Percentiles rank a stretch among this genome's conserved stretches.
These are phyloP conservation scores for Ascocoryne sarcoides DNA, from an alignment of 2,329 filamentous ascomycete genomes.

Conservation along the genomic window DNA sequence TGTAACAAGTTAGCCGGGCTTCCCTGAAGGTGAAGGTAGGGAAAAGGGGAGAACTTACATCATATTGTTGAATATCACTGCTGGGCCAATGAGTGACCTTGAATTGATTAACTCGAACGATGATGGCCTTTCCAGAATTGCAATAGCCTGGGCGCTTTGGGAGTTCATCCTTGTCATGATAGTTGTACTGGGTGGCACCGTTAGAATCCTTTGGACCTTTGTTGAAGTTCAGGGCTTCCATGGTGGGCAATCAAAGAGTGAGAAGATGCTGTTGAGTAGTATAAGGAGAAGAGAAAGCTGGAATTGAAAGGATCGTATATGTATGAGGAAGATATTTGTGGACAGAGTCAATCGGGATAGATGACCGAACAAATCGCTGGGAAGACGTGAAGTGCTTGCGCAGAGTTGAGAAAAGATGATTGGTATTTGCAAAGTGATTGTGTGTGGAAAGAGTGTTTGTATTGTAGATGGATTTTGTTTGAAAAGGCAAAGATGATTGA, in stretches of 20 bases:
- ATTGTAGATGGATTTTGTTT: too few species aligned
- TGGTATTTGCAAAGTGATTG: too few species aligned
- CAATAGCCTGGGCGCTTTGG: constrained; percentile 48
- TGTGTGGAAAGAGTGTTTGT: too few species aligned
- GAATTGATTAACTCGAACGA: constrained; percentile 64
- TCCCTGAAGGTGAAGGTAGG: not conserved
- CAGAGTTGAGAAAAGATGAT: too few species aligned
- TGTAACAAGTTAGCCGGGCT: constrained; percentile 1
- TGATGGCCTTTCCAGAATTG: constrained; percentile 44
- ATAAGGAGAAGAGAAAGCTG: too few species aligned
- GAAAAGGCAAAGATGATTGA: too few species aligned
- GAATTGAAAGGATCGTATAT: too few species aligned
- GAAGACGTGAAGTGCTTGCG: not conserved
- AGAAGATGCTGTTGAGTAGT: too few species aligned
- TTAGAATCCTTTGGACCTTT: constrained; percentile 10
- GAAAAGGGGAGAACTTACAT: constrained; percentile 48
- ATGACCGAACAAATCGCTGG: too few species aligned
- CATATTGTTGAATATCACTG: constrained; percentile 69
- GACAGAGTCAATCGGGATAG: not conserved
- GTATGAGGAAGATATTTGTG: constrained; percentile 2
- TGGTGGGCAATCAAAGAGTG: constrained; percentile 16
- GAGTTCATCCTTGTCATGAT: constrained; percentile 16
- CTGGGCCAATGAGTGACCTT: constrained; percentile 52
- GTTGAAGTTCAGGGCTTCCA: constrained; percentile 25
- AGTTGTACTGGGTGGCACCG: constrained; percentile 18